Evolutionary conservation across 768 basidiomycete genomes (phyloP).

Genomic region (Coprinopsis strossmayeri): DNA sequence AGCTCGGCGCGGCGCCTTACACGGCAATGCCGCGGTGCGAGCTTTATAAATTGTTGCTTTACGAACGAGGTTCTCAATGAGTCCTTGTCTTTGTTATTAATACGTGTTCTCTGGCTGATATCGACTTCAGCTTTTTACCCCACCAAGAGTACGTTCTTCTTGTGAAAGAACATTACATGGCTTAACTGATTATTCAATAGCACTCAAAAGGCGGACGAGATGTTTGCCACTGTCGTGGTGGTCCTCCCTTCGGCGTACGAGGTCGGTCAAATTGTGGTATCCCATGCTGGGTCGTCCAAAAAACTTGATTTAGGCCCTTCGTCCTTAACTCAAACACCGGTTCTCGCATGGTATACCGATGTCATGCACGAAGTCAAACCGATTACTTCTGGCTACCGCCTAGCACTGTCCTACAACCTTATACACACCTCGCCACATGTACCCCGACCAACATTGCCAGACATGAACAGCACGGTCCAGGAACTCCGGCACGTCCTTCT

Average conservation of each 20-base stretch:
- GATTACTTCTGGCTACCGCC: slow-evolving; percentile 40
- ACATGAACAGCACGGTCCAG: slow-evolving; percentile 15
- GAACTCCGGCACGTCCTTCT: slow-evolving; percentile 25
- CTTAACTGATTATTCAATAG: slow-evolving; percentile 16
- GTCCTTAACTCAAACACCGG: slow-evolving; percentile 26
- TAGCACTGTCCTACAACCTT: slow-evolving; percentile 46
- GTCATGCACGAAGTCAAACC: slow-evolving; percentile 45
- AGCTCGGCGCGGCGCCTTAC: slow-evolving; percentile 28
- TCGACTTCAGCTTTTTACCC: slow-evolving; percentile 30
- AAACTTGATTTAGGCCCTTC: slow-evolving; percentile 28
- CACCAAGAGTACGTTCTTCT: slow-evolving; percentile 36
- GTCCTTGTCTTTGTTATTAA: slow-evolving; percentile 12
- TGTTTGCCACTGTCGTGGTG: slow-evolving; percentile 47
- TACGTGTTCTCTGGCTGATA: slow-evolving; percentile 4
- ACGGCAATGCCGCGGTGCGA: slow-evolving; percentile 28
- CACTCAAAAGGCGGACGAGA: slow-evolving; percentile 39
- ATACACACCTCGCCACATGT: slow-evolving; percentile 30
- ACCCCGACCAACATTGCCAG: slow-evolving; percentile 22
- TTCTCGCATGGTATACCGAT: slow-evolving; percentile 49
- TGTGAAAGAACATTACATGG: neutral
- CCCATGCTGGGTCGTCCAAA: slow-evolving; percentile 26
- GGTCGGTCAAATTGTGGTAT: slow-evolving; percentile 39
- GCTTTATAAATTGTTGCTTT: slow-evolving; percentile 41
- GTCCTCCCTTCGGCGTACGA: slow-evolving; percentile 39
- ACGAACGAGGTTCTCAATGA: slow-evolving; percentile 43